Evolutionary conservation across 257 asterid genomes (phyloP).

Genomic region (Parsonsia alboflavescens): DNA sequence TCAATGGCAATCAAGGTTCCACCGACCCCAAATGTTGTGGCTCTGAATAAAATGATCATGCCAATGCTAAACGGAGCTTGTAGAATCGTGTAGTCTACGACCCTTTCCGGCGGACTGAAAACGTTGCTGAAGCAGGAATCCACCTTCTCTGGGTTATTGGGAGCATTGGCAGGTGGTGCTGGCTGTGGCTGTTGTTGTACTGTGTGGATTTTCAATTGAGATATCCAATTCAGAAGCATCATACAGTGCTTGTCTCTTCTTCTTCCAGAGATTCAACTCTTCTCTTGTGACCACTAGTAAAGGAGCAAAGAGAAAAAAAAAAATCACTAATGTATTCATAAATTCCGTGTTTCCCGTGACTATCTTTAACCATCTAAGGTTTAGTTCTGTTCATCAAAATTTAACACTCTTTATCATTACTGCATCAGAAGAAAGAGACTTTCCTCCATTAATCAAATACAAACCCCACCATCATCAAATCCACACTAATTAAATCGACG

Average conservation of each 20-base stretch:
- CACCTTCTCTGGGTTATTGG: slow-evolving; percentile 11
- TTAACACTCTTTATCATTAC: too few species aligned
- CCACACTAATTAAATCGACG: too few species aligned
- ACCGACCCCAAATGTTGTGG: slow-evolving; percentile 42
- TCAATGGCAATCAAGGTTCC: slow-evolving; percentile 49
- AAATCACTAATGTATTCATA: slow-evolving; percentile 26
- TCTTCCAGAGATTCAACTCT: slow-evolving; percentile 31
- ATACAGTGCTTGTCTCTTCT: background rate
- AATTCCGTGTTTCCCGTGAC: slow-evolving; percentile 28
- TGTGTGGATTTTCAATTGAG: slow-evolving; percentile 15
- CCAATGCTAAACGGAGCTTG: slow-evolving; percentile 43
- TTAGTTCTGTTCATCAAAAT: too few species aligned
- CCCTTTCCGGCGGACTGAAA: slow-evolving; percentile 41
- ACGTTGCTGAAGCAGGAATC: slow-evolving; percentile 29
- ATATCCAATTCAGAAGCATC: slow-evolving; percentile 13
- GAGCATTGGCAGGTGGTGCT: background rate
- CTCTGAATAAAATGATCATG: slow-evolving; percentile 32
- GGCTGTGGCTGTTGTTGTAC: background rate
- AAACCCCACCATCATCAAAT: too few species aligned
- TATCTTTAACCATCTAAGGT: slow-evolving; percentile 37
- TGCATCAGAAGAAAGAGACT: too few species aligned
- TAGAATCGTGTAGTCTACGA: slow-evolving; percentile 36
- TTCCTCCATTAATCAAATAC: too few species aligned
- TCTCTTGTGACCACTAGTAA: slow-evolving; percentile 31
- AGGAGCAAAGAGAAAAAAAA: too few species aligned